Conservation (phyloP, 768 basidiomycete species). For the Boletus reticuloceps region DNA sequence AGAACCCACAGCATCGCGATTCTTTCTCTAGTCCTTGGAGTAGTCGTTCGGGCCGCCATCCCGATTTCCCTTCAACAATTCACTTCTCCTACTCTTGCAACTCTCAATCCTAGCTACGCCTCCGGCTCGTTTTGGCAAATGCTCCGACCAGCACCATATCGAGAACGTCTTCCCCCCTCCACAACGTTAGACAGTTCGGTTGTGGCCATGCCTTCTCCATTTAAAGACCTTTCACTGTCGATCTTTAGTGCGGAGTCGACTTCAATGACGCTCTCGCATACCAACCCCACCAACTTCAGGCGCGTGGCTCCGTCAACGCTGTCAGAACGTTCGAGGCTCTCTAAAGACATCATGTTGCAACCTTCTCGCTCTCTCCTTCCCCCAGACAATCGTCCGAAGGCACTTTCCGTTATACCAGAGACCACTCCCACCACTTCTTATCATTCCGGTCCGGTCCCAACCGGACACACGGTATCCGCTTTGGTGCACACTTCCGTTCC, state of each 20-base stretch:
- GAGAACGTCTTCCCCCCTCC: slow-evolving; percentile 33
- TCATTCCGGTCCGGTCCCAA: slow-evolving; percentile 12
- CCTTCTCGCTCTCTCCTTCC: slow-evolving; percentile 28
- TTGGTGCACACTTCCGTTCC: slow-evolving; percentile 46
- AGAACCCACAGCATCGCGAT: slow-evolving; percentile 54
- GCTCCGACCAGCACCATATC: slow-evolving; percentile 40
- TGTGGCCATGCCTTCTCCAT: slow-evolving; percentile 34
- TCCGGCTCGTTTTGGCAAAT: slow-evolving; percentile 40
- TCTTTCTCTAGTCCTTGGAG: slow-evolving; percentile 62
- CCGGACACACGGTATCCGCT: slow-evolving; percentile 15
- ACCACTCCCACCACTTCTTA: slow-evolving; percentile 6
- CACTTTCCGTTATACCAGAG: slow-evolving; percentile 28
- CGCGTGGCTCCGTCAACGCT: slow-evolving; percentile 17
- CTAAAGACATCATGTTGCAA: slow-evolving; percentile 38
- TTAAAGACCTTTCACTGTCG: slow-evolving; percentile 51
- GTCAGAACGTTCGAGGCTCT: slow-evolving; percentile 27
- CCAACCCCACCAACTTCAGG: slow-evolving; percentile 25
- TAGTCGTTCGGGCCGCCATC: slow-evolving; percentile 36
- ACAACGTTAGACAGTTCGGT: slow-evolving; percentile 30
- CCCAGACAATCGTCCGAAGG: slow-evolving; percentile 24
- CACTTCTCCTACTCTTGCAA: slow-evolving; percentile 13
- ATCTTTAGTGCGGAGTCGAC: slow-evolving; percentile 49
- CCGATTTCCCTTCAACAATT: slow-evolving; percentile 22
- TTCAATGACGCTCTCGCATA: slow-evolving; percentile 21
- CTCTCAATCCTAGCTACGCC: slow-evolving; percentile 25